Evolutionary conservation across 2,329 filamentous ascomycete genomes (phyloP), one percentile per base, ranked within the genome.

Genomic region (Cytospora piceicola): DNA sequence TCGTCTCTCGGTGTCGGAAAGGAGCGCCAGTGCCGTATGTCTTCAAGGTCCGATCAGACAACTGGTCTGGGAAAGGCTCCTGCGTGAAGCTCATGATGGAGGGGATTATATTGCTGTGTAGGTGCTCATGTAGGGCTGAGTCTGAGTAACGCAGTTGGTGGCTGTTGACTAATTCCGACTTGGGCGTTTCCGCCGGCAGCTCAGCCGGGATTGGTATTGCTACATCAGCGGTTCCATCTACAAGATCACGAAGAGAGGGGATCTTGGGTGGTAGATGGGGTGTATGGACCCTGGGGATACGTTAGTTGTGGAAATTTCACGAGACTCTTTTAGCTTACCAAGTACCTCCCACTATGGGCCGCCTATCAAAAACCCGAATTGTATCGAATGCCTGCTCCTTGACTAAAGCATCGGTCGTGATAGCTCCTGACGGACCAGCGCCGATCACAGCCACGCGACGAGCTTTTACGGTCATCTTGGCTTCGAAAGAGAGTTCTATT

Each of bases 321-420:
- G 20, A 20, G 9, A 39, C 9, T 14, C 20, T 15, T n/a, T n/a
- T 1, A 22, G 11, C 80, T 73, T 73, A 88, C 87, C 87, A 90
- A 63, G 84, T 87, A 22, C 87, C 87, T 59, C 87, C 87, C 1
- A 85, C 78, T 17, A 79, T 80, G 67, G 87, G 84, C 59, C 85
- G 81, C 32, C 87, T 78, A 72, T 90, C 87, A 71, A 89, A 90
- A 0, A 89, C 85, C 7, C 84, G 80, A 63, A 89, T 85, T 2
- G 78, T 73, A 65, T 88, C 83, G 70, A 89, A 89, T 0, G 76
- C 72, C 67, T 85, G 79, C 72, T 90, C 87, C 71, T 85, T 80
- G 30, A 80, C 81, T 34, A 89, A 74, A 5, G 87, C 86, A 76
- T 89, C 85, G 3, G 87, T 81, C 0, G 85, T 76, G 64, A 88